A percentile compares a stretch with the other conserved stretches of the same genome.
phyloP scores from a whole-genome alignment of 169 alveolate species.

The Plasmodium vinckei region DNA sequence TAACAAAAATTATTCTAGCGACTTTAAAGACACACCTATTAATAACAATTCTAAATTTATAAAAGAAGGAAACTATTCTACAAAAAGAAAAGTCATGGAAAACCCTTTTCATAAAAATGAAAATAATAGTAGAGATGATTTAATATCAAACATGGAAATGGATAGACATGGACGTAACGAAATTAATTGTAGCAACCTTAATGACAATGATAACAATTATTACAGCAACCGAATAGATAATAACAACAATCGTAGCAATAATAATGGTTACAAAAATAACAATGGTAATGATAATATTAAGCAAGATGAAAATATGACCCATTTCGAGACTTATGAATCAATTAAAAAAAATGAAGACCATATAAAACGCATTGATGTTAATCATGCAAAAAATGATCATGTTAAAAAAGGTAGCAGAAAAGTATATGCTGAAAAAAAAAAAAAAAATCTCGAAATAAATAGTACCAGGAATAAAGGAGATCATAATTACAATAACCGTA shows the following conservation, averaged over 20 bases:
- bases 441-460: neutral
- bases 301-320: too few species aligned
- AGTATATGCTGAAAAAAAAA: slow-evolving; percentile 2
- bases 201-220: too few species aligned
- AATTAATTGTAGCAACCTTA: too few species aligned
- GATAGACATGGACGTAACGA: neutral
- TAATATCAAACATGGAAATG: neutral
- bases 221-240: neutral
- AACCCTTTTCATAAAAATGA: neutral
- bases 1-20: neutral
- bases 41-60: neutral
- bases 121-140: neutral
- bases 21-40: neutral
- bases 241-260: neutral
- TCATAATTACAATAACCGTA: slow-evolving; percentile 2
- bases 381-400: neutral
- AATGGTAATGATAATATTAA: neutral
- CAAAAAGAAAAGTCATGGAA: slow-evolving; percentile 1
- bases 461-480: neutral
- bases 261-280: neutral
- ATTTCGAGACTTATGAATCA: slow-evolving; percentile 8
- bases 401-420: neutral
- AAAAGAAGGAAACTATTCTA: neutral
- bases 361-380: neutral
- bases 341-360: slow-evolving; percentile 14